A percentile compares a stretch with the other conserved stretches of the same genome.
These are phyloP conservation scores for Exophiala alcalophila DNA, from an alignment of 2,329 filamentous ascomycete genomes.

Conservation along the genomic window DNA sequence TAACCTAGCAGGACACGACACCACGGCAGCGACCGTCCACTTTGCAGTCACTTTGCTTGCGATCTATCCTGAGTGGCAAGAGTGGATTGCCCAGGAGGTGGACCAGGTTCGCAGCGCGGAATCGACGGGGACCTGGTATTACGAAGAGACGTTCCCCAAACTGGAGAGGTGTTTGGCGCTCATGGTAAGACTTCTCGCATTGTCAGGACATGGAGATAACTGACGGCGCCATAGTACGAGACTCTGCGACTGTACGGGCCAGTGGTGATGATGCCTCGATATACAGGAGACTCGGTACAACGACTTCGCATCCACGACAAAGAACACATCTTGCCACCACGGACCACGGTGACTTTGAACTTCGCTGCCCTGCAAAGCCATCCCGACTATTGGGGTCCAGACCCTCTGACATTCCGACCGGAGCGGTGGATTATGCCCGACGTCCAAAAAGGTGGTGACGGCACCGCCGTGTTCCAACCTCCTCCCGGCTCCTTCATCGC, in stretches of 20 bases:
- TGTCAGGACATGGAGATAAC: not conserved
- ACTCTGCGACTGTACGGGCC: conserved; percentile 32
- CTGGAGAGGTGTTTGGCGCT: conserved; percentile 47
- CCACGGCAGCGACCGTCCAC: conserved; percentile 24
- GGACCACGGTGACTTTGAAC: conserved; percentile 29
- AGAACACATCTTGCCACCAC: conserved; percentile 26
- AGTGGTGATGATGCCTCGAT: conserved; percentile 26
- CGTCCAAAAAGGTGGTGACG: conserved; percentile 47
- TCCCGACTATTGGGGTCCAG: conserved; percentile 31
- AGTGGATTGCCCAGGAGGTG: conserved; percentile 27
- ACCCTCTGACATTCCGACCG: conserved; percentile 34
- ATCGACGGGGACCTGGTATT: conserved; percentile 36
- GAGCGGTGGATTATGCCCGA: conserved; percentile 40
- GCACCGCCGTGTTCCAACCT: conserved; percentile 37
- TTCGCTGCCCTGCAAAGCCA: conserved; percentile 35
- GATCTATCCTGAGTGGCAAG: conserved; percentile 22
- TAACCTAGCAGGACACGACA: conserved; percentile 44
- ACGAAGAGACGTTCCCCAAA: conserved; percentile 45
- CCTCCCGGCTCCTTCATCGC: conserved; percentile 30
- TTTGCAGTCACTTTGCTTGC: conserved; percentile 27
- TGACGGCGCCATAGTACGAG: conserved; percentile 25
- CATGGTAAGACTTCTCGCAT: conserved; percentile 40
- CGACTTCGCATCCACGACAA: conserved; percentile 21
- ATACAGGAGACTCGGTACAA: conserved; percentile 17
- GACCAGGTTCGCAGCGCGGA: conserved; percentile 22